A percentile compares a stretch with the other conserved stretches of the same genome.
These are phyloP conservation scores for Rhizoclosmatium sp. DNA, from an alignment of 192 early-diverging fungal genomes.

Conservation along the genomic window DNA sequence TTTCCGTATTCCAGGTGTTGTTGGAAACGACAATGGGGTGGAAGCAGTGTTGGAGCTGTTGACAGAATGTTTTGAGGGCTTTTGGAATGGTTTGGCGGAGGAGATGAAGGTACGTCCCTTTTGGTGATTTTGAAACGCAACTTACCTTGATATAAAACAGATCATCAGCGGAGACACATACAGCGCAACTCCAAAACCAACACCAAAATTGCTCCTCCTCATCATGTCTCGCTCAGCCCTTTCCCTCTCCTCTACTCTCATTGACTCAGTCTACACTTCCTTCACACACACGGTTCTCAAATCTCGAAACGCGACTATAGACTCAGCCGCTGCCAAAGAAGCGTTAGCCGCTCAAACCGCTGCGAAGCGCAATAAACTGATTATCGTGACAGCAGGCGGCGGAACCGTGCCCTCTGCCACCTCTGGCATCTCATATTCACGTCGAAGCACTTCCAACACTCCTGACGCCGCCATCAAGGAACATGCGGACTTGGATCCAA, in stretches of 20 bases:
- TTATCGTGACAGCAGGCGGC: conserved; percentile 37
- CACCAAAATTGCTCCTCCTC: conserved; percentile 19
- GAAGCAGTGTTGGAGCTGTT: conserved; percentile 51
- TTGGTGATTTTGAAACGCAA: neutral
- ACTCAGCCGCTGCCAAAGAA: neutral
- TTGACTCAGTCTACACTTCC: conserved; percentile 11
- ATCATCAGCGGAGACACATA: conserved; percentile 25
- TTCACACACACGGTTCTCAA: conserved; percentile 32
- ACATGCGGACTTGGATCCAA: conserved; percentile 1
- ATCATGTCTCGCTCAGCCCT: conserved; percentile 23
- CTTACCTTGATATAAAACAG: neutral
- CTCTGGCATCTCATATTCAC: conserved; percentile 18
- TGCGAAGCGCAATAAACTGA: conserved; percentile 13
- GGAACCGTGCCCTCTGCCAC: conserved; percentile 18
- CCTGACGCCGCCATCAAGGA: neutral
- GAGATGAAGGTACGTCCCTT: conserved; percentile 43
- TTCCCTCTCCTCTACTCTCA: neutral
- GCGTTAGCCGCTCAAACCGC: neutral
- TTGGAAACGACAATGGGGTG: conserved; percentile 21
- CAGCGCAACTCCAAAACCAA: conserved; percentile 7
- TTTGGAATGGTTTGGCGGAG: conserved; percentile 47
- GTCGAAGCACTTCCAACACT: neutral
- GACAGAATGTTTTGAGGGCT: conserved; percentile 49
- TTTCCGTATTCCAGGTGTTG: neutral
- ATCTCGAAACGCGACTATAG: neutral